A percentile compares a stretch with the other conserved stretches of the same genome.
phyloP scores from a whole-genome alignment of 176 grass and related monocot genomes.

The Pharus latifolius region DNA sequence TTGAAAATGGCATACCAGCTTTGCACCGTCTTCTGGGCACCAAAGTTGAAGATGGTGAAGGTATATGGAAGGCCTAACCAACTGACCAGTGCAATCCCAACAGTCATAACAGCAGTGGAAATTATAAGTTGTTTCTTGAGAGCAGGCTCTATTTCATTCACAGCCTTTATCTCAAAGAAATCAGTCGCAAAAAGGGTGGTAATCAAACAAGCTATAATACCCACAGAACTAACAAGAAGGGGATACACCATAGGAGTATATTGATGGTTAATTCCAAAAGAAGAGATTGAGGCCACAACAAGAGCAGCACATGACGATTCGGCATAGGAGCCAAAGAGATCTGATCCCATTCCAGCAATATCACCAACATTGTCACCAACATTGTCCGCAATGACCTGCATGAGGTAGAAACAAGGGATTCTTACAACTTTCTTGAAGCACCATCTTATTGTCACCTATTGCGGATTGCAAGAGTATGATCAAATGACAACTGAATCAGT shows the following conservation, averaged over 20 bases:
- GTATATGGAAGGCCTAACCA: constrained; percentile 30
- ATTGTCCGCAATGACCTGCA: constrained; percentile 60
- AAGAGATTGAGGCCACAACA: constrained; percentile 38
- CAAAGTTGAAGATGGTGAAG: constrained; percentile 37
- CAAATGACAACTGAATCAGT: not conserved
- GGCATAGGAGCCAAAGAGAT: constrained; percentile 48
- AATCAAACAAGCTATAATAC: constrained; percentile 32
- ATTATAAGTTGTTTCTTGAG: constrained; percentile 42
- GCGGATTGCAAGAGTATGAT: not conserved
- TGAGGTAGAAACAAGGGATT: not conserved
- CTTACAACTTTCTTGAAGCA: not conserved
- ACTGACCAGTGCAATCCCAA: constrained; percentile 30
- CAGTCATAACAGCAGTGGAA: constrained; percentile 31
- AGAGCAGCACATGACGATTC: constrained; percentile 38
- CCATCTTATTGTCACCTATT: not conserved
- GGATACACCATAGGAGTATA: constrained; percentile 36
- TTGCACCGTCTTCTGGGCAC: constrained; percentile 23
- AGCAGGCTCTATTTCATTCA: constrained; percentile 33
- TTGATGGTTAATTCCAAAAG: constrained; percentile 32
- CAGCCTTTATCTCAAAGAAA: constrained; percentile 34
- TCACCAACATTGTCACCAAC: constrained; percentile 69
- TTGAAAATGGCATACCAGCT: constrained; percentile 20
- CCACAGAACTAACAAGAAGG: constrained; percentile 33
- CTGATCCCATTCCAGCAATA: constrained; percentile 60
- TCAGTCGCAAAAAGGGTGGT: constrained; percentile 41